Evolutionary conservation across 352 stramenopile species (phyloP).

Genomic region (Pythium vanterpoolii): DNA sequence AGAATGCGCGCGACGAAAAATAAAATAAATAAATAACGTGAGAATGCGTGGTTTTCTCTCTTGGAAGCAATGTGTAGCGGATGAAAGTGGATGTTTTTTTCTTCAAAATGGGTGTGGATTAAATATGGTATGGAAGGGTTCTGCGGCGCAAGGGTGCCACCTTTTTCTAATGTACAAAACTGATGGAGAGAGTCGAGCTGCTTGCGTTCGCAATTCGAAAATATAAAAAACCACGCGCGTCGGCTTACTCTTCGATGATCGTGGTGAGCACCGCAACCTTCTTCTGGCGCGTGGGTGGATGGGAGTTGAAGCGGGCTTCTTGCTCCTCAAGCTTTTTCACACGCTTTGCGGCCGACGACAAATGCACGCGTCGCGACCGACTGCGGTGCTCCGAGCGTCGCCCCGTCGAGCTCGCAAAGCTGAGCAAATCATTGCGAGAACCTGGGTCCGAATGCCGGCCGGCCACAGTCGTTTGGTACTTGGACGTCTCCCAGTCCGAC

Average conservation of each 20-base stretch:
- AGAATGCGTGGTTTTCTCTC: not conserved
- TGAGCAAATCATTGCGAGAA: slow-evolving; percentile 66
- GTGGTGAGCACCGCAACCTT: slow-evolving; percentile 34
- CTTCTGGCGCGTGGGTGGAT: slow-evolving; percentile 28
- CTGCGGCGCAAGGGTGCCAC: not conserved
- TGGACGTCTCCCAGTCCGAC: slow-evolving; percentile 49
- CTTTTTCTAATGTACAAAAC: slow-evolving; percentile 13
- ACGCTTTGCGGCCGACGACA: slow-evolving; percentile 79
- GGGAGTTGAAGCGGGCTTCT: slow-evolving; percentile 60
- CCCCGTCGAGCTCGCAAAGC: slow-evolving; percentile 38
- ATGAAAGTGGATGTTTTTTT: not conserved
- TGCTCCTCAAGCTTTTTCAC: slow-evolving; percentile 82
- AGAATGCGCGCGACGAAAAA: no score
- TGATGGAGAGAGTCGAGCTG: slow-evolving; percentile 1
- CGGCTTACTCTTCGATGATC: slow-evolving; percentile 32
- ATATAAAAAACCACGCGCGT: not conserved
- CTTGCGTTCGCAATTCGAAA: slow-evolving; percentile 3
- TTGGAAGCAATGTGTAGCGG: no score
- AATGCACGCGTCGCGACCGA: slow-evolving; percentile 56
- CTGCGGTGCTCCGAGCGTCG: slow-evolving; percentile 47
- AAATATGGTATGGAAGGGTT: slow-evolving; percentile 5
- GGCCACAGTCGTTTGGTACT: slow-evolving; percentile 37
- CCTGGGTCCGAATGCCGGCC: slow-evolving; percentile 74
- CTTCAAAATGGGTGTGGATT: slow-evolving; percentile 2
- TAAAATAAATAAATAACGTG: no score